These are phyloP conservation scores for Xanthoconium separans DNA, from an alignment of 1,284 basidiomycete species.

Conservation along the genomic window DNA sequence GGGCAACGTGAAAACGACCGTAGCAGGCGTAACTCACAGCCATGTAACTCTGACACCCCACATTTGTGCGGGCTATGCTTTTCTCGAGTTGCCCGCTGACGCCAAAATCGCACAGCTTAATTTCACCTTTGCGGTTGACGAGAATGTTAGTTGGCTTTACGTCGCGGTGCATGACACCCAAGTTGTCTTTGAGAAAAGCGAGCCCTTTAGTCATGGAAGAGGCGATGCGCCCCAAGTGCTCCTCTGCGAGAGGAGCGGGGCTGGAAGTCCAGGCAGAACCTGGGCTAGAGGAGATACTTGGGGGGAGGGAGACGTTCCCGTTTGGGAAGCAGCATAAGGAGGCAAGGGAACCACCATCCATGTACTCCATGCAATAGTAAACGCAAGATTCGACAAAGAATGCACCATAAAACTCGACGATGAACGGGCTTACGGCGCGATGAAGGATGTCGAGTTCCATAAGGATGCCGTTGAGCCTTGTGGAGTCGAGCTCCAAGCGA, in stretches of 20 bases:
- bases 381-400: conserved; percentile 99
- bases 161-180: conserved; percentile 97
- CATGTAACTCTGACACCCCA: conserved; percentile 99
- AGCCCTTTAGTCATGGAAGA: conserved; percentile 86
- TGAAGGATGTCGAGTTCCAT: conserved; percentile 99
- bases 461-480: conserved; percentile 94
- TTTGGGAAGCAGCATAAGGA: conserved; percentile 57
- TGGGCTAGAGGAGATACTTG: conserved; percentile 33
- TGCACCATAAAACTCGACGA: conserved; percentile 98
- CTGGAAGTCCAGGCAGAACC: conserved; percentile 36
- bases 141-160: conserved; percentile 98
- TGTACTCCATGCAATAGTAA: conserved; percentile 99
- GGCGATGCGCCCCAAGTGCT: conserved; percentile 76
- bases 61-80: conserved; percentile 96
- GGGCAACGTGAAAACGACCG: neutral
- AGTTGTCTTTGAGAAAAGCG: conserved; percentile 92
- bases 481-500: conserved; percentile 92
- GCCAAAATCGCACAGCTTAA: conserved; percentile 98
- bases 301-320: conserved; percentile 36
- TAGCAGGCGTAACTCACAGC: conserved; percentile 61
- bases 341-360: conserved; percentile 95
- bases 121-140: conserved; percentile 83
- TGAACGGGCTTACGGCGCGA: conserved; percentile 86
- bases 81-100: conserved; percentile 98
- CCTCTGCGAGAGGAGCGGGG: conserved; percentile 32